Percentiles rank a stretch among this genome's conserved stretches.
phyloP scores from a whole-genome alignment of 2,329 filamentous ascomycete species.

The Periconia sp. region DNA sequence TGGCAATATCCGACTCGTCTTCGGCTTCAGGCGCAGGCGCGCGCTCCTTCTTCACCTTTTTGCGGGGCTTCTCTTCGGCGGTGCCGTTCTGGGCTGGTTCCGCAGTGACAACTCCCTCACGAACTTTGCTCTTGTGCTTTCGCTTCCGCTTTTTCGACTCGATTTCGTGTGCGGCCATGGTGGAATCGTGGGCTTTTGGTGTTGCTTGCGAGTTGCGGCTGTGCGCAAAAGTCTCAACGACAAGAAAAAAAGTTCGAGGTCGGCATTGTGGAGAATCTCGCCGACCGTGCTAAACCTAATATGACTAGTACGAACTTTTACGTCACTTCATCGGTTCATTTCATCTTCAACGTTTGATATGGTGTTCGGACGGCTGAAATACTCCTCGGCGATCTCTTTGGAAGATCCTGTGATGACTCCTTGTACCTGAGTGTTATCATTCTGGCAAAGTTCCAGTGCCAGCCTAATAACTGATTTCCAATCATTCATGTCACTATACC shows the following conservation, averaged over 20 bases:
- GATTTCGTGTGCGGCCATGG: conserved; percentile 47
- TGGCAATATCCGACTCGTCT: conserved; percentile 20
- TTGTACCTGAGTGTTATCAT: not conserved
- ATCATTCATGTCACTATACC: conserved; percentile 1
- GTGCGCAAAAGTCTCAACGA: conserved; percentile 21
- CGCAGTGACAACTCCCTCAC: conserved; percentile 30
- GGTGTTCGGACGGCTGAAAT: too few species aligned
- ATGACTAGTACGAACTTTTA: not conserved
- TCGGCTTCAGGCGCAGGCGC: conserved; percentile 37
- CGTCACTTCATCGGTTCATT: too few species aligned
- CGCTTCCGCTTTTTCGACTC: conserved; percentile 56
- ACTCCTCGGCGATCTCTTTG: too few species aligned
- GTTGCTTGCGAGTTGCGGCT: conserved; percentile 12
- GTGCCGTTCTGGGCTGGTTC: conserved; percentile 42
- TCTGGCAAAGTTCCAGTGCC: not conserved
- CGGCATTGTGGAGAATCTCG: conserved; percentile 4
- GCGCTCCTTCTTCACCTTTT: conserved; percentile 50
- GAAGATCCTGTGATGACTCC: too few species aligned
- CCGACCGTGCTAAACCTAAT: conserved; percentile 6
- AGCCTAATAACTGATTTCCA: conserved; percentile 5
- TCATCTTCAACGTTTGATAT: too few species aligned
- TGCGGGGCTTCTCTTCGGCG: conserved; percentile 43
- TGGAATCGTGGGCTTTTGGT: conserved; percentile 18
- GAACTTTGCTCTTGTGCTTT: conserved; percentile 50
- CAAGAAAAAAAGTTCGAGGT: conserved; percentile 31